Percentiles rank a stretch among this genome's conserved stretches.
phyloP scores from a whole-genome alignment of 148 eudicot species.

The Rhododendron molle region DNA sequence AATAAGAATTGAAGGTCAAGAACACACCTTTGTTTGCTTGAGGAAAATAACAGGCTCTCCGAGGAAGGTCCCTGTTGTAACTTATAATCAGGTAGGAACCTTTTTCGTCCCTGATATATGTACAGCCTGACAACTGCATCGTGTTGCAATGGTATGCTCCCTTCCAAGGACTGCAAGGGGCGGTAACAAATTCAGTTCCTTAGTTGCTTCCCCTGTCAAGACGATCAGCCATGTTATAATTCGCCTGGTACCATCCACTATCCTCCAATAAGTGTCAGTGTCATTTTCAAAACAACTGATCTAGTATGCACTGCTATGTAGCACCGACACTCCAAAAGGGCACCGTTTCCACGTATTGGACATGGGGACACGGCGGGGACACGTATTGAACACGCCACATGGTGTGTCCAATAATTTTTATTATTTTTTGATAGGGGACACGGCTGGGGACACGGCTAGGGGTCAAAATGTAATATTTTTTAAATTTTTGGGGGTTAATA shows the following conservation, averaged over 20 bases:
- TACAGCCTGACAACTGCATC: constrained; percentile 90
- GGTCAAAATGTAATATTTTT: no score
- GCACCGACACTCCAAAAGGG: no score
- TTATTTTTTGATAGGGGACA: no score
- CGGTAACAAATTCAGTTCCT: constrained; percentile 82
- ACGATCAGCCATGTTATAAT: constrained; percentile 90
- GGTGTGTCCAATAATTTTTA: no score
- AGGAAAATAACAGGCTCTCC: constrained; percentile 91
- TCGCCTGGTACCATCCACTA: constrained; percentile 94
- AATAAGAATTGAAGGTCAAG: background rate
- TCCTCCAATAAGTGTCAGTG: constrained; percentile 87
- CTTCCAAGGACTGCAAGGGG: constrained; percentile 84
- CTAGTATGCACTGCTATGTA: no score
- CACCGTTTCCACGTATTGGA: no score
- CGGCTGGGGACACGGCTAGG: no score
- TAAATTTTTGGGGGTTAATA: no score
- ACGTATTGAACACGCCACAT: no score
- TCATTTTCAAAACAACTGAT: constrained; percentile 91
- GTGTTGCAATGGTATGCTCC: constrained; percentile 94
- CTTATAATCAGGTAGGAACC: constrained; percentile 87
- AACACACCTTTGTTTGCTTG: constrained; percentile 81
- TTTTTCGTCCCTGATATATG: constrained; percentile 90
- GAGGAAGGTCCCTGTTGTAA: constrained; percentile 77
- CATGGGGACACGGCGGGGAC: no score
- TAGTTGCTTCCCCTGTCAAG: constrained; percentile 93